Evolutionary conservation across 345 rosid species (phyloP), one percentile per base, ranked within the genome.

Genomic region (Cardiospermum halicacabum): DNA sequence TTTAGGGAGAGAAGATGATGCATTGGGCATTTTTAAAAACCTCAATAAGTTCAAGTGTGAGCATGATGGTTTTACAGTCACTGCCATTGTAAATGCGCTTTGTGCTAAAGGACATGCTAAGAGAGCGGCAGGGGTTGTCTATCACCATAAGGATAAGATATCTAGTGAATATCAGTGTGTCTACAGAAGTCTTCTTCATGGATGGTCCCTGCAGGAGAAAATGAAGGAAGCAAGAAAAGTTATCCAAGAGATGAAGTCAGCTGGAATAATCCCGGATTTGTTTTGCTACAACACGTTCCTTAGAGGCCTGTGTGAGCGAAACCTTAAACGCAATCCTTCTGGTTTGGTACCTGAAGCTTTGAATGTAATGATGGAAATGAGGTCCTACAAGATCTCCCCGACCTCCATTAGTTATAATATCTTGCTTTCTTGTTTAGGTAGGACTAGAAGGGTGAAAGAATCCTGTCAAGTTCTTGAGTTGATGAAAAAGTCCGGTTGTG

Each of bases 331-430:
- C n/a, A 86, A 92, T 69, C 96, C 93, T 3, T 89, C 96, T 9
- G 93, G 93, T 34, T 89, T 87, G 49, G 89, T 87, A 60, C 91
- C 93, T 31, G 96, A 89, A 68, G 81, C 96, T 70, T 62, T 89
- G 78, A 89, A 92, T 73, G 78, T 92, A 72, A 83, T 89, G 96
- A 80, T 84, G 81, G 96, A 92, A 65, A 92, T 85, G 96, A 85
- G 85, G 58, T 78, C 88, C 47, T 68, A 79, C 49, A 77, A 59
- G 37, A 69, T 87, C 53, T 62, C 73, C 32, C 92, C 98, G 36
- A 86, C 79, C 10, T 77, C 87, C 1, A 62, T 82, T 34, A 92
- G 87, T 72, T 87, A 85, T 74, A 92, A 92, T 50, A 75, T 84
- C 66, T 65, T 87, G 88, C 91, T 92, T 28, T 87, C 92, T 53